These are phyloP conservation scores for Hanseniaspora jakobsenii DNA, from an alignment of 805 yeast species.

Conservation along the genomic window DNA sequence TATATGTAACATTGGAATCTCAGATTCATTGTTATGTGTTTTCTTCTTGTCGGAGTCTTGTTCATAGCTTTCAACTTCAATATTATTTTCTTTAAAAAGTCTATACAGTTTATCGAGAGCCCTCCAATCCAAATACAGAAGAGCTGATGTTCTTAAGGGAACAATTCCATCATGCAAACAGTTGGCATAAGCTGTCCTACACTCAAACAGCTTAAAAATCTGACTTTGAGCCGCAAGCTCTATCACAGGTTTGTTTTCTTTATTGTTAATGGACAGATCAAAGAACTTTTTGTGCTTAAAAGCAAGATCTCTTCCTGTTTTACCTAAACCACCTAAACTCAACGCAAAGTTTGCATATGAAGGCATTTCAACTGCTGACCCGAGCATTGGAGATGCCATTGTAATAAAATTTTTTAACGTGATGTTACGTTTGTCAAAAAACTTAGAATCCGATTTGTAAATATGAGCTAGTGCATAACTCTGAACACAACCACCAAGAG, in stretches of 20 bases:
- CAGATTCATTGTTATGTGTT: conserved; percentile 25
- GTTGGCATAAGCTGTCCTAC: conserved; percentile 81
- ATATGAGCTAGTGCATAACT: conserved; percentile 82
- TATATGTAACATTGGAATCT: background rate
- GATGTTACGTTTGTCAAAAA: conserved; percentile 40
- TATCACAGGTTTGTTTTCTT: conserved; percentile 42
- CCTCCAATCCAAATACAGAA: conserved; percentile 72
- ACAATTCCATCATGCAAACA: conserved; percentile 90
- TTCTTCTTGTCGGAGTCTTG: conserved; percentile 44
- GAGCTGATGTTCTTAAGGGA: conserved; percentile 79
- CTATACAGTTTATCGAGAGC: conserved; percentile 9
- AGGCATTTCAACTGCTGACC: conserved; percentile 81
- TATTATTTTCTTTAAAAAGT: conserved; percentile 3
- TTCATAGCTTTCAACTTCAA: too few species aligned
- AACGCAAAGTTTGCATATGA: conserved; percentile 70
- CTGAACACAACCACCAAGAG: conserved; percentile 86
- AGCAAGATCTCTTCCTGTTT: conserved; percentile 83
- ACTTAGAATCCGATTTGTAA: conserved; percentile 45
- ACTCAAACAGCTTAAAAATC: conserved; percentile 47
- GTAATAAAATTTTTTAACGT: conserved; percentile 71
- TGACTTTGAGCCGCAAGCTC: conserved; percentile 67
- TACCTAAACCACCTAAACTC: conserved; percentile 81
- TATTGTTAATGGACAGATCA: conserved; percentile 21
- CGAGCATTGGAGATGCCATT: conserved; percentile 79
- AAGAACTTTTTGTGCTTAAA: conserved; percentile 34